Evolutionary conservation across 2,329 filamentous ascomycete species (phyloP).

Genomic region (Phialophora verrucosa): DNA sequence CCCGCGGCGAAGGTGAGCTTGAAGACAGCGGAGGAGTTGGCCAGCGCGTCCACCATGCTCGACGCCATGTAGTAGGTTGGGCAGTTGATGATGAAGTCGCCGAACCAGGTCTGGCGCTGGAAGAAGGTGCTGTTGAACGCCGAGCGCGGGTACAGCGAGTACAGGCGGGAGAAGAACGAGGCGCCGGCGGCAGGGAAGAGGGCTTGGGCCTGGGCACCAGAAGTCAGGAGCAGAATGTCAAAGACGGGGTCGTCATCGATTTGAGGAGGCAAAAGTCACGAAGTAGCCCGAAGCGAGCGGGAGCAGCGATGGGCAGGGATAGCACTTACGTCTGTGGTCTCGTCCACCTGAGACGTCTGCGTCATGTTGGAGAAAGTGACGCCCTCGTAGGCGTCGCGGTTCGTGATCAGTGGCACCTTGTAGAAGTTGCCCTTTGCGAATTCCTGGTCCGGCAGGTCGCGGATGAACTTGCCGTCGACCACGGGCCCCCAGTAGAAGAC

Average conservation of each 20-base stretch:
- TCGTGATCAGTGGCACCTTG: conserved; percentile 47
- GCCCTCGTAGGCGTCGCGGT: conserved; percentile 49
- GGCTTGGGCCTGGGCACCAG: conserved; percentile 29
- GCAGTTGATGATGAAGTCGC: conserved; percentile 53
- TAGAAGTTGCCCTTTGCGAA: conserved; percentile 39
- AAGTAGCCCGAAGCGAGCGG: background rate
- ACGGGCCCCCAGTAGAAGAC: conserved; percentile 37
- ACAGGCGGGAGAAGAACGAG: conserved; percentile 49
- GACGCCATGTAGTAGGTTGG: conserved; percentile 29
- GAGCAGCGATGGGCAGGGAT: background rate
- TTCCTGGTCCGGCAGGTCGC: conserved; percentile 44
- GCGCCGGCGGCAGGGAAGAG: conserved; percentile 46
- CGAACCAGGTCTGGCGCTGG: conserved; percentile 48
- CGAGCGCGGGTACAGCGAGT: conserved; percentile 49
- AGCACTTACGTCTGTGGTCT: conserved; percentile 40
- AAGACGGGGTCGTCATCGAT: background rate
- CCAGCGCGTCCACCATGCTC: conserved; percentile 19
- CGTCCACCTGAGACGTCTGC: conserved; percentile 40
- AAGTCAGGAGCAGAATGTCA: background rate
- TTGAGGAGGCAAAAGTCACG: background rate
- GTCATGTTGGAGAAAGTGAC: conserved; percentile 44
- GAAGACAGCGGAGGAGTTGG: conserved; percentile 35
- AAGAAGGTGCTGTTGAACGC: conserved; percentile 41
- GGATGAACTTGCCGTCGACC: conserved; percentile 45
- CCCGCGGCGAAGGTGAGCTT: conserved; percentile 48